Base-by-base conservation (phyloP, 2,329 filamentous ascomycete species). In the Hypoxylon rubiginosum region DNA sequence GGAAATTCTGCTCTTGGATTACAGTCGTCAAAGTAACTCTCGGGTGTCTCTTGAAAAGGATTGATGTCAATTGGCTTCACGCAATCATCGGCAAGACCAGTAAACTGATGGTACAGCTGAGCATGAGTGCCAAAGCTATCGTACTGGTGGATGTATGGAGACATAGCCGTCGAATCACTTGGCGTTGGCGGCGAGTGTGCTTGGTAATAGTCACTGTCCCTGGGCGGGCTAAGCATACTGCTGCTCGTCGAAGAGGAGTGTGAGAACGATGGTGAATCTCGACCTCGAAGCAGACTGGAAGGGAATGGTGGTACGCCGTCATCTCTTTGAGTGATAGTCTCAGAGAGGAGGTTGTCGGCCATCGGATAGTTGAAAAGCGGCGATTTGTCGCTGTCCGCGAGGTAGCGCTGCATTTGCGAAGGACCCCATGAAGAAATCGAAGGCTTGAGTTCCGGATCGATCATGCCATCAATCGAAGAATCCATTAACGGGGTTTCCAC, bases 141-240 rank as follows among this genome's bases (percentile, higher is more conserved):
- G 39, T 71, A 66, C 1, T 74, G 71, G 15, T 58, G 45, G 5
- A 72, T 60, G 45, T 69, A 78, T 1, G 77, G 77, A n/a, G 78
- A 74, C 49, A 77, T 70, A 17, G 75, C 50, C 24, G 70, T 58
- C 30, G 74, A 71, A 46, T 82, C 81, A 11, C 76, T 73, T 1
- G 81, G 80, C 2, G 82, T 82, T 28, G 74, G 72, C 9, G 80
- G 81, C n/a, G 75, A 74, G 52, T 73, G 67, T 58, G 76, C 73
- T 55, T 76, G 75, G 54, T 75, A 77, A 24, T 76, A 74, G 54
- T 84, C 81, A 58, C 76, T 78, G n/a, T 82, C 80, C 4, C 78
- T 72, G 3, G 74, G 76, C 15, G 81, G 81, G 39, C 81, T 83
- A 21, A 76, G 74, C 26, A 73, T 74, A 55, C 76, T 79, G 61